phyloP scores from a whole-genome alignment of 1,284 basidiomycete genomes.

The Abortiporus biennis region DNA sequence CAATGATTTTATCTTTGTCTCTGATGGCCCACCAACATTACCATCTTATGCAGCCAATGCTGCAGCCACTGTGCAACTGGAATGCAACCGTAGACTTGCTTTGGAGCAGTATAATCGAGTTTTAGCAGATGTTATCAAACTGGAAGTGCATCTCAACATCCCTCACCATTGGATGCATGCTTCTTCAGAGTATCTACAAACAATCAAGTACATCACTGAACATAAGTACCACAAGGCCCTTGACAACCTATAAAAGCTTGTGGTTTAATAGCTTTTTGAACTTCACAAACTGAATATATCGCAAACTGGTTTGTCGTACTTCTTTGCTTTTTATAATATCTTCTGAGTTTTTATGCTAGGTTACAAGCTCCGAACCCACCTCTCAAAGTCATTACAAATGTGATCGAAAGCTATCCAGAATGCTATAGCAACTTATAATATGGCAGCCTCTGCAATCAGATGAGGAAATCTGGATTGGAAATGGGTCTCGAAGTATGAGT shows the following conservation, averaged over 20 bases:
- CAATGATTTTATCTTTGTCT: slow-evolving; percentile 1
- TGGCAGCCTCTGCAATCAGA: slow-evolving; percentile 21
- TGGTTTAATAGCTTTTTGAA: slow-evolving; percentile 27
- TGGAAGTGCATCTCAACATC: slow-evolving; percentile 19
- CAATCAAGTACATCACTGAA: slow-evolving; percentile 11
- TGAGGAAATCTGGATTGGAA: slow-evolving; percentile 21
- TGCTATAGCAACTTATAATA: slow-evolving; percentile 21
- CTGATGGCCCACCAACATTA: not conserved
- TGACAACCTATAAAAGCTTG: slow-evolving; percentile 21
- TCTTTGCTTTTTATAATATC: not conserved
- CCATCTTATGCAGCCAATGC: not conserved
- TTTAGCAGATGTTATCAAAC: slow-evolving; percentile 8
- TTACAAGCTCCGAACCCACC: slow-evolving; percentile 20
- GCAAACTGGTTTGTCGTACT: slow-evolving; percentile 16
- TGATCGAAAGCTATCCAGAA: slow-evolving; percentile 17
- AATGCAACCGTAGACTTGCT: slow-evolving; percentile 8
- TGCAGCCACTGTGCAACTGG: slow-evolving; percentile 9
- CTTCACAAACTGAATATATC: slow-evolving; percentile 24
- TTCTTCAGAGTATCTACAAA: slow-evolving; percentile 11
- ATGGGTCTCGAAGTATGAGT: slow-evolving; percentile 24
- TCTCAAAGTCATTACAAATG: slow-evolving; percentile 18
- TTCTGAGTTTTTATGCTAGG: slow-evolving; percentile 11
- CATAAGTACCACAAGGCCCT: slow-evolving; percentile 20
- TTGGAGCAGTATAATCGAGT: slow-evolving; percentile 7
- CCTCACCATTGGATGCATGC: slow-evolving; percentile 15